Percentiles rank a stretch among this genome's conserved stretches.
Evolutionary conservation across 2,329 filamentous ascomycete genomes (phyloP).

Genomic region (Paracoccidioides brasiliensis): DNA sequence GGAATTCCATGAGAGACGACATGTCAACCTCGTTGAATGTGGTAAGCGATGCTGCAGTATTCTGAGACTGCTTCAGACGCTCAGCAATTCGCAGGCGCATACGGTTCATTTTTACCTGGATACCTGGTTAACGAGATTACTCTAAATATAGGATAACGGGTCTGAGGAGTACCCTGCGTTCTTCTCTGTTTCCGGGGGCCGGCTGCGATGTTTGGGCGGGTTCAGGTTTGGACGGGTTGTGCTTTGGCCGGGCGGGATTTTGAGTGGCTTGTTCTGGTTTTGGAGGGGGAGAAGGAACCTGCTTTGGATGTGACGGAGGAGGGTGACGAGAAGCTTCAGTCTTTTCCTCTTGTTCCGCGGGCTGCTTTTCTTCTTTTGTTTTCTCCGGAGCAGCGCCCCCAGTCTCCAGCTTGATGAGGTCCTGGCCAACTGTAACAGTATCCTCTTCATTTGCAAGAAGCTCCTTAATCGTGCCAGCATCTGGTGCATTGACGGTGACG

Average conservation of each 20-base stretch:
- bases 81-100: conserved; percentile 97
- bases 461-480: conserved; percentile 83
- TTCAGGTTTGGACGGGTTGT: conserved; percentile 5
- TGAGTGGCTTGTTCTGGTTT: conserved; percentile 16
- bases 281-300: conserved; percentile 24
- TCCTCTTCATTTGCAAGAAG: conserved; percentile 87
- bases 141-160: neutral
- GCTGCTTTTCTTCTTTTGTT: conserved; percentile 41
- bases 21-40: conserved; percentile 99
- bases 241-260: conserved; percentile 6
- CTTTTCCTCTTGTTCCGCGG: conserved; percentile 31
- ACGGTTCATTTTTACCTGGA: conserved; percentile 96
- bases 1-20: conserved; percentile 93
- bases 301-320: conserved; percentile 19
- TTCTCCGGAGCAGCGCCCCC: conserved; percentile 40
- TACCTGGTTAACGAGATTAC: neutral
- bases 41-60: conserved; percentile 90
- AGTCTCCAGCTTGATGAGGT: conserved; percentile 73
- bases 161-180: conserved; percentile 56
- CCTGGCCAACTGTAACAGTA: conserved; percentile 87
- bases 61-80: conserved; percentile 97
- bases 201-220: conserved; percentile 15
- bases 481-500: conserved; percentile 86
- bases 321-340: conserved; percentile 12
- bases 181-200: conserved; percentile 60